Conservation (phyloP, 768 basidiomycete genomes). For the Suillus placidus region DNA sequence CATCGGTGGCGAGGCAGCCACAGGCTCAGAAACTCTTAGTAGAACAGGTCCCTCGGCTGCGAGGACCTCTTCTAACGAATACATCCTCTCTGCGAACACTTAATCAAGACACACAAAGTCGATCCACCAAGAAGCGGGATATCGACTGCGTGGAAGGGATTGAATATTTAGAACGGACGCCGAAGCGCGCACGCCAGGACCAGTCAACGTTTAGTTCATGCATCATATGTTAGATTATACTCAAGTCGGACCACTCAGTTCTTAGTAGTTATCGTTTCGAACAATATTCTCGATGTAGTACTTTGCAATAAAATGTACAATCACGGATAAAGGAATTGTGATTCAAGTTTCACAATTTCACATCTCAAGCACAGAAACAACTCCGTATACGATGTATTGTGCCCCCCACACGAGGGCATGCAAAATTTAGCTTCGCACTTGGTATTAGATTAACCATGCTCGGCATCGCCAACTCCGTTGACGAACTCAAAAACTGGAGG, state of each 20-base stretch:
- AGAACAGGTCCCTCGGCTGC: slow-evolving; percentile 6
- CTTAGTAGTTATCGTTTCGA: background rate
- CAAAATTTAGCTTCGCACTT: background rate
- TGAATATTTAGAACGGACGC: background rate
- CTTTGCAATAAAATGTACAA: background rate
- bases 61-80: background rate
- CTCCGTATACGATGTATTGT: slow-evolving; percentile 1
- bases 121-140: background rate
- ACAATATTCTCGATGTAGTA: background rate
- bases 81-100: background rate
- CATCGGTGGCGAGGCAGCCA: slow-evolving; percentile 5
- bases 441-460: background rate
- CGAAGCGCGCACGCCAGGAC: slow-evolving; percentile 1
- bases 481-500: background rate
- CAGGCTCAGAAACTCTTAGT: slow-evolving; percentile 5
- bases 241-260: background rate
- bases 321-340: background rate
- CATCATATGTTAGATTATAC: slow-evolving; percentile 5
- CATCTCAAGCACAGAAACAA: background rate
- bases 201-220: background rate
- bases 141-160: background rate
- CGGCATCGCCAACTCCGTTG: no score
- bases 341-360: background rate
- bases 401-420: background rate
- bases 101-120: background rate